Evolutionary conservation across 768 basidiomycete genomes (phyloP), one percentile per base, ranked within the genome.

Genomic region (Lentinula sp.): DNA sequence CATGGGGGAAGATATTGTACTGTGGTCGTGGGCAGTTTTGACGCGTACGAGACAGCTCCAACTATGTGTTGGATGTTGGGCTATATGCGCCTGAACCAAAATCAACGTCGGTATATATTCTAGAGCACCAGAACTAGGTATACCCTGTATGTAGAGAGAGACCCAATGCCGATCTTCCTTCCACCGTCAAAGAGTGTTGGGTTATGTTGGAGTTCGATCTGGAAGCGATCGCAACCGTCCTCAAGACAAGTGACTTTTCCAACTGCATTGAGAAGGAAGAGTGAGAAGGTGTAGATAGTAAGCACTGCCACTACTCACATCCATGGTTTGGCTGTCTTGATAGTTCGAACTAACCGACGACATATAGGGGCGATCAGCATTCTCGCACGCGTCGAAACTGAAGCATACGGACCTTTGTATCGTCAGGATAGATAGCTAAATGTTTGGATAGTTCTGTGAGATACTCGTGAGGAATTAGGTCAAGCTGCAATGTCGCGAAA

Each of bases 201-300:
- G 50, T 52, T 60, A n/a, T 33, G 18, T 32, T 41, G 15, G 10
- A 60, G 50, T 15, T n/a, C 18, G 23, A 60, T 52, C 9, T 33
- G 36, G 6, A 43, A 7, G 15, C 20, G 5, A 18, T 39, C 35
- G 49, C 59, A 60, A n/a, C 58, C 58, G 10, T 35, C 16, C 23
- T 60, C 49, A 12, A 60, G 59, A 23, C 59, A 60, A 15, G 36
- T 60, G 8, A 60, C 28, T 33, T 39, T 50, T 13, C 59, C 59
- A 28, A 35, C 58, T 59, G 37, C 3, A 18, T 16, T n/a, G 35
- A 4, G 43, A 20, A 18, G 15, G 16, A 2, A 28, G 15, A 10
- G 2, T 45, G 13, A 28, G 33, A 4, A 3, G 23, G 13, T 15
- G 42, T 35, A 6, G 33, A 32, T 8, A 16, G 12, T n/a, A 32